Base-by-base conservation (phyloP, 768 basidiomycete genomes). In the Tylopilus plumbeoviolaceoides region DNA sequence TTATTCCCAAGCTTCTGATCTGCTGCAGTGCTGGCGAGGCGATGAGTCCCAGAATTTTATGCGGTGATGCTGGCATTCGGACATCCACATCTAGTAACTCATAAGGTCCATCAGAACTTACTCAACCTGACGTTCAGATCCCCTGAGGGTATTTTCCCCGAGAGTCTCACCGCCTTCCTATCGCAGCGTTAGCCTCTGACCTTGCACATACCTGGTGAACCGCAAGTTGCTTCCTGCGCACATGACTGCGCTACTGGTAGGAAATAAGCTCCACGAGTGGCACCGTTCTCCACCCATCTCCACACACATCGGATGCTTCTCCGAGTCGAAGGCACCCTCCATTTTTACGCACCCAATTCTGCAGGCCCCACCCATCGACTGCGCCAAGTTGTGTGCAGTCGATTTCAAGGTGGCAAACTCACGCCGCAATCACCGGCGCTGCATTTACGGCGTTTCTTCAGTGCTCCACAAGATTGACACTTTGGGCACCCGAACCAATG, bases 401-500 rank as follows among this genome's bases (percentile, higher is more conserved):
- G 20, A 12, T 8, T 38, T n/a, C 38, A 6, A 36, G 35, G 17
- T 36, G 35, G 35, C 35, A 36, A 36, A 36, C 14, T 28, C 47
- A 20, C 27, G 31, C 46, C 48, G 35, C 23, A 23, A 23, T 23
- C 31, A 5, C 41, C 40, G 44, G 53, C 44, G 40, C 40, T 23
- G 23, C 39, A 44, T 40, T 47, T 55, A 55, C 50, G 50, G 25
- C 40, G 49, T 11, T 11, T 2, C 27, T 12, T 27, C 35, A 54
- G 17, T 17, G 36, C 61, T 63, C 61, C 61, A 60, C 61, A 45
- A 50, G 61, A 59, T 51, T 56, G 36, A 43, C 60, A 18, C 38
- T 48, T 40, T 36, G 40, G 21, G 17, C n/a, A 40, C 45, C 40
- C 23, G 7, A 57, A 44, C 31, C 18, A 17, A 25, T 33, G 48